Conservation (phyloP, 1,284 basidiomycete genomes). For the Fomitopsis betulina region DNA sequence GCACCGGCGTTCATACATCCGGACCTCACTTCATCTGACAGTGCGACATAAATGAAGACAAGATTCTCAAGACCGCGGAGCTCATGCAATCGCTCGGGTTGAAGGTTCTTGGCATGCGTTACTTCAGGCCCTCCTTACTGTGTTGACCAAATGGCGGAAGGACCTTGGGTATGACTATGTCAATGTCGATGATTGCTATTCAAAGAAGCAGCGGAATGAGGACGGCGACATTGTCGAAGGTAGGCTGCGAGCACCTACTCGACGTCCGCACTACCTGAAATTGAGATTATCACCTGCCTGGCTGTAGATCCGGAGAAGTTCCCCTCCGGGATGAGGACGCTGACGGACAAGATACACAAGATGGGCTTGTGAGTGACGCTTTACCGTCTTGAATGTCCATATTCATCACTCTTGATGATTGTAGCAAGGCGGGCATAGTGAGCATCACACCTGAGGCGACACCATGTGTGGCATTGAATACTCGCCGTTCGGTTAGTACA, state of each 20-base stretch:
- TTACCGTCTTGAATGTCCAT: not conserved
- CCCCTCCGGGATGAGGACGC: conserved; percentile 39
- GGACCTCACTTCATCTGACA: conserved; percentile 6
- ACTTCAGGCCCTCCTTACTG: not conserved
- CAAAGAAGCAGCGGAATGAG: conserved; percentile 30
- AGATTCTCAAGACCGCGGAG: conserved; percentile 30
- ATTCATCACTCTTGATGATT: not conserved
- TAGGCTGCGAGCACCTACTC: conserved; percentile 8
- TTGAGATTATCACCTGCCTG: not conserved
- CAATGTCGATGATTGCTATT: conserved; percentile 38
- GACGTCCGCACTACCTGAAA: not conserved
- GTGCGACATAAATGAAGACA: conserved; percentile 35
- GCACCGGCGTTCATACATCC: not conserved
- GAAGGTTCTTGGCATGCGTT: conserved; percentile 1
- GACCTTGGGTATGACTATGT: conserved; percentile 34
- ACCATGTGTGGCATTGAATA: not conserved
- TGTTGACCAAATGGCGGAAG: conserved; percentile 1
- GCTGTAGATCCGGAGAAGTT: conserved; percentile 29
- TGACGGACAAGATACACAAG: conserved; percentile 40
- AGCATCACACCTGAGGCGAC: not conserved
- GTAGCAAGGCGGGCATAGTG: conserved; percentile 32
- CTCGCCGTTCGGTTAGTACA: conserved; percentile 31
- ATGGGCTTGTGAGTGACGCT: conserved; percentile 39
- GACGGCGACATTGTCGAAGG: conserved; percentile 30
- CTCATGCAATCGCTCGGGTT: conserved; percentile 33